These are phyloP conservation scores for Cubamyces lactineus DNA, from an alignment of 768 basidiomycete species.

Conservation along the genomic window DNA sequence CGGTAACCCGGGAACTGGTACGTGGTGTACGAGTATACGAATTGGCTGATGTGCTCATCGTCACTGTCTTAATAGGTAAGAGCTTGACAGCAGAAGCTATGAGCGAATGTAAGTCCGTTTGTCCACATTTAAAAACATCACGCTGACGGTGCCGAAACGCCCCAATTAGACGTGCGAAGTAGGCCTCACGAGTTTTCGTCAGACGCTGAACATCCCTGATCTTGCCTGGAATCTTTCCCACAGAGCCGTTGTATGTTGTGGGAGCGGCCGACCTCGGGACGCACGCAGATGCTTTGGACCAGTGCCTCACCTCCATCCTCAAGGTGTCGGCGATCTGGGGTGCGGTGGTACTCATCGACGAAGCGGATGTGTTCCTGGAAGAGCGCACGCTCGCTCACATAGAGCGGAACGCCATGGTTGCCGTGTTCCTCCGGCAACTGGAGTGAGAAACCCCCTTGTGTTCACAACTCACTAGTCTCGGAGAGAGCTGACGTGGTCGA, in stretches of 20 bases:
- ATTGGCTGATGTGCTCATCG: background rate
- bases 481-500: background rate
- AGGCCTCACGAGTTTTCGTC: background rate
- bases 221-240: background rate
- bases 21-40: background rate
- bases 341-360: constrained; percentile 41
- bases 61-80: constrained; percentile 26
- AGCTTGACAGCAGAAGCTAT: constrained; percentile 41
- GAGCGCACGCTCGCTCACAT: constrained; percentile 66
- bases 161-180: constrained; percentile 30
- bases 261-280: constrained; percentile 42
- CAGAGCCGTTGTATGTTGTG: constrained; percentile 40
- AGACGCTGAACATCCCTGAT: background rate
- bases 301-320: constrained; percentile 35
- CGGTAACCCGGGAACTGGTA: constrained; percentile 38
- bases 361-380: constrained; percentile 73
- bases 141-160: background rate
- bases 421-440: constrained; percentile 48
- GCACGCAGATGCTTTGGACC: constrained; percentile 36
- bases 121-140: background rate
- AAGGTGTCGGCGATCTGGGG: constrained; percentile 39
- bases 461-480: too few species aligned
- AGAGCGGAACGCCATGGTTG: constrained; percentile 72
- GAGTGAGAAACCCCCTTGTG: constrained; percentile 20
- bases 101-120: constrained; percentile 37